phyloP scores from a whole-genome alignment of 768 basidiomycete species.

The Hysterangium stoloniferum region DNA sequence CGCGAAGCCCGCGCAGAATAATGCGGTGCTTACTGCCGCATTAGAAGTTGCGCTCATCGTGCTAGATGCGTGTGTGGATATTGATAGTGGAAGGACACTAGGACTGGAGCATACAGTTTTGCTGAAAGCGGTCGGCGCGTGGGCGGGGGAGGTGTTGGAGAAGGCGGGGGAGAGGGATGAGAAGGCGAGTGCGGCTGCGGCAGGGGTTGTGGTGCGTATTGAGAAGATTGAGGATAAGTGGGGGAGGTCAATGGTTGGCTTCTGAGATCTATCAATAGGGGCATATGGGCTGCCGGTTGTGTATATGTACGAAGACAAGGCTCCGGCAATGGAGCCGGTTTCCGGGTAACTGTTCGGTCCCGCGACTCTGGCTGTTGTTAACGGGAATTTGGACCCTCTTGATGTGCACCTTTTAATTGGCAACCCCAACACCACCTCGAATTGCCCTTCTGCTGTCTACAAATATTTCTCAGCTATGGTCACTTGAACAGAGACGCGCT shows the following conservation, averaged over 20 bases:
- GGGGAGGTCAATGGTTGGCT: slow-evolving; percentile 48
- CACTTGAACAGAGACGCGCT: no score
- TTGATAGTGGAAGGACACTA: slow-evolving; percentile 71
- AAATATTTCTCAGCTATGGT: no score
- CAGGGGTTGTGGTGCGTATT: slow-evolving; percentile 75
- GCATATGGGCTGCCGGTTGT: no score
- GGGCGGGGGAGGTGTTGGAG: slow-evolving; percentile 70
- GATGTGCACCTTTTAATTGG: no score
- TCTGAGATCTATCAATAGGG: no score
- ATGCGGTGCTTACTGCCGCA: slow-evolving; percentile 58
- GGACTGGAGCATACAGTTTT: slow-evolving; percentile 69
- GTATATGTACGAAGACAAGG: no score
- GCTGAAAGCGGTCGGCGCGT: slow-evolving; percentile 67
- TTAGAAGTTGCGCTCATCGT: slow-evolving; percentile 73
- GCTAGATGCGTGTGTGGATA: slow-evolving; percentile 64
- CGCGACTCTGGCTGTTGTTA: no score
- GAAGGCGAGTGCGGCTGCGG: slow-evolving; percentile 62
- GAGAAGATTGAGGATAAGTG: slow-evolving; percentile 64
- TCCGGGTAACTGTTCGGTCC: no score
- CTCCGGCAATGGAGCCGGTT: no score
- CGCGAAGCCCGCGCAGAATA: slow-evolving; percentile 12
- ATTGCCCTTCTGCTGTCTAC: no score
- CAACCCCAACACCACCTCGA: no score
- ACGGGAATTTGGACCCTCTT: no score
- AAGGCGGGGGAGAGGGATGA: slow-evolving; percentile 55